Evolutionary conservation across 164 flowering plant species (phyloP).

Genomic region (Piper longum): DNA sequence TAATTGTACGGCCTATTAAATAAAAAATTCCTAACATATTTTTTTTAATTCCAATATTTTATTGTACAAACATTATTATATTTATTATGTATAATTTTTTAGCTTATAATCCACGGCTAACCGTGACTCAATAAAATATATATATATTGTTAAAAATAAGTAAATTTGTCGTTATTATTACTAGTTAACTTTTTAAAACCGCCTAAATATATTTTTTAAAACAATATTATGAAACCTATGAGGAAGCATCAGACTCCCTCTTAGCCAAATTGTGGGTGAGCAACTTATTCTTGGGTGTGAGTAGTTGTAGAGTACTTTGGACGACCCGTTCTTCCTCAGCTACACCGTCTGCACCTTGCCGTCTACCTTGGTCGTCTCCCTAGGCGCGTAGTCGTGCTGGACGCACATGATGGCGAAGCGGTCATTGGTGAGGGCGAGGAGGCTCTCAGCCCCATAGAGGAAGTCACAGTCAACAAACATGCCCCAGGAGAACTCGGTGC

Average conservation of each 20-base stretch:
- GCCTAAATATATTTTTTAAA: too few species aligned
- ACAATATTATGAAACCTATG: constrained; percentile 86
- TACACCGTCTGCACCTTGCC: constrained; percentile 85
- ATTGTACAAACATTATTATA: too few species aligned
- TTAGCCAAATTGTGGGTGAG: constrained; percentile 73
- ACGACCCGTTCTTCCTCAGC: constrained; percentile 92
- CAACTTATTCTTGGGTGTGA: constrained; percentile 66
- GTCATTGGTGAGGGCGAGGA: constrained; percentile 60
- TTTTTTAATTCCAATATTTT: too few species aligned
- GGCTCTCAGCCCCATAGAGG: constrained; percentile 66
- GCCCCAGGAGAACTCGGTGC: constrained; percentile 97
- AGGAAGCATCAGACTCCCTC: constrained; percentile 52
- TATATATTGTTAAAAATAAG: too few species aligned
- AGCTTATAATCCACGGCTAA: too few species aligned
- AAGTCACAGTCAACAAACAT: constrained; percentile 96
- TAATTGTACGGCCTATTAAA: too few species aligned
- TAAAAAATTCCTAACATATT: too few species aligned
- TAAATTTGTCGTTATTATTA: too few species aligned
- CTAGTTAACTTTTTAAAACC: too few species aligned
- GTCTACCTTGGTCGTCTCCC: constrained; percentile 89
- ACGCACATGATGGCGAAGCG: constrained; percentile 86
- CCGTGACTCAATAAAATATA: too few species aligned
- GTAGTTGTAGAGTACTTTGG: constrained; percentile 90
- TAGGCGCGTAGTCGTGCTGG: constrained; percentile 89
- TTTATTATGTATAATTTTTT: too few species aligned